Base-by-base conservation (phyloP, 495 filamentous ascomycete species). In the Penicillium paxilli region DNA sequence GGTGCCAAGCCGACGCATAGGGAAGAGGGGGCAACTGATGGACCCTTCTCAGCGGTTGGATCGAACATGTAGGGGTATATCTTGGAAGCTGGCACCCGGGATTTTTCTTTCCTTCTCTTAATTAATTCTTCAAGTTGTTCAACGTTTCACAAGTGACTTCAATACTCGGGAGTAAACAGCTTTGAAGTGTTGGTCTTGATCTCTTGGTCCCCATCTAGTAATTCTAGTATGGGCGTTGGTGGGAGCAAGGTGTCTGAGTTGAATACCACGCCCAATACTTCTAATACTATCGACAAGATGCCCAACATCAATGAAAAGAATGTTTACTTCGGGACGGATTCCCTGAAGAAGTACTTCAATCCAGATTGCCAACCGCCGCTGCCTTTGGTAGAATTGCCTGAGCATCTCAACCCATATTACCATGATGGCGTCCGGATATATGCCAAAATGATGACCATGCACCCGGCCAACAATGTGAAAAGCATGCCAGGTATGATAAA, bases 391-490 rank as follows among this genome's bases (percentile, higher is more conserved):
- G 83, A 86, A 65, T 65, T 86, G 4, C 83, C 83, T 6, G 68
- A 70, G 28, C 59, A 71, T 35, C 62, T 86, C 52, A 86, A 86
- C 52, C 82, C 83, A 9, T 80, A 75, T 44, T 64, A 72, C 23
- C 25, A 73, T 22, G 80, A 86, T 79, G 80, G 79, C 4, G 80
- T 86, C 10, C 75, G 81, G 16, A 83, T 86, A 46, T 86, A 82
- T 58, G 82, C 82, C 12, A 86, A 86, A 67, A 79, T 86, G 80
- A 76, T 86, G 73, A 83, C 79, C 16, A 75, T 77, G 69, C 77
- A 82, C 52, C 83, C 83, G 16, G 81, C 82, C 30, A 81, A 85
- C 49, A 86, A 85, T 57, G 83, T 86, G 59, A 86, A 86, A 52
- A 78, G 80, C 4, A 73, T 86, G 63, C 83, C 83, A 60, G 83